Conservation (phyloP, 345 rosid genomes). For the Arabis hirsuta region DNA sequence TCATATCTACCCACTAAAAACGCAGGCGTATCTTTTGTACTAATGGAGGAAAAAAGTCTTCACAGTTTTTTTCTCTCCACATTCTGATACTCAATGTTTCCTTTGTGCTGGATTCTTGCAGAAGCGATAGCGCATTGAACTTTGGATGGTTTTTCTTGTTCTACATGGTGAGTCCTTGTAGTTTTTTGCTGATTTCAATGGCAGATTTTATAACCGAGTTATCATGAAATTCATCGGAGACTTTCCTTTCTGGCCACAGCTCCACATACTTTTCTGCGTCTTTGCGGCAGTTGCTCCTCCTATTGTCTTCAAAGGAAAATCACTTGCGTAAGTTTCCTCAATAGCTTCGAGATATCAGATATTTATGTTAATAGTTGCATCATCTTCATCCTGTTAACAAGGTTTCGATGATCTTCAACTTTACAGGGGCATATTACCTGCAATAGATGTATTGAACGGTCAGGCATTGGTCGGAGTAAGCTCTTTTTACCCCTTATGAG, state of each 20-base stretch:
- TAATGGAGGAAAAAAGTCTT: conserved; percentile 11
- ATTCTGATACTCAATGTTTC: not conserved
- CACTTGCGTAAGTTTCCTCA: conserved; percentile 76
- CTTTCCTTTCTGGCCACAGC: conserved; percentile 46
- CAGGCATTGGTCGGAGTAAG: conserved; percentile 73
- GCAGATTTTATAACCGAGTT: not conserved
- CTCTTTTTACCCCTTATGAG: conserved; percentile 19
- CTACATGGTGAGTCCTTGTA: conserved; percentile 55
- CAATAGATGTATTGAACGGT: conserved; percentile 56
- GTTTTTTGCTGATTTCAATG: not conserved
- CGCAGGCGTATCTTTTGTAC: not conserved
- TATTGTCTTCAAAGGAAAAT: conserved; percentile 87
- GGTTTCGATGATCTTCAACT: conserved; percentile 11
- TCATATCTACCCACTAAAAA: not conserved
- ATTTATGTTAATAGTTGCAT: not conserved
- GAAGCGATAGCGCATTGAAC: conserved; percentile 85
- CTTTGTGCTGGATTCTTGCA: conserved; percentile 45
- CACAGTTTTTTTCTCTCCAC: not conserved
- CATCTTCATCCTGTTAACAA: not conserved
- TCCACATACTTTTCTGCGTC: conserved; percentile 82
- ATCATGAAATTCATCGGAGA: conserved; percentile 6
- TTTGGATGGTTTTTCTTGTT: conserved; percentile 92
- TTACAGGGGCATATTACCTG: conserved; percentile 86
- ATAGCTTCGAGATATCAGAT: not conserved
- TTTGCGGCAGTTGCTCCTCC: conserved; percentile 98